Evolutionary conservation across 176 grass and related monocot species (phyloP).

Genomic region (Phyllostachys edulis): DNA sequence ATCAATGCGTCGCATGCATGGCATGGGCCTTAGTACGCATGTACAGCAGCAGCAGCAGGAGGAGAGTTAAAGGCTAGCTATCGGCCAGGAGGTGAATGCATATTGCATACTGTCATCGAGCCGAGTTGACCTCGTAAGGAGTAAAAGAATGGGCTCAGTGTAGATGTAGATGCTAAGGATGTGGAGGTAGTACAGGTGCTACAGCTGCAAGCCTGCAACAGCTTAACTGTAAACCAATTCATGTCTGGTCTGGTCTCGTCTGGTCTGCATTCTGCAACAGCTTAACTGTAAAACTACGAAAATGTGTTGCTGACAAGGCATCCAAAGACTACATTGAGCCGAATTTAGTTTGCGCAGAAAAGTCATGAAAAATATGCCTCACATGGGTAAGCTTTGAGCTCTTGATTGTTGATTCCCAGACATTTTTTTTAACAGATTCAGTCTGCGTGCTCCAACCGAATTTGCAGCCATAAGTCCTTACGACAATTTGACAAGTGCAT

Average conservation of each 20-base stretch:
- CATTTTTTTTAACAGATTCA: neutral
- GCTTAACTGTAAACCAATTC: conserved; percentile 34
- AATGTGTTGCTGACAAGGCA: neutral
- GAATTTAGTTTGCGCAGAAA: neutral
- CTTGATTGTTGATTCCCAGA: neutral
- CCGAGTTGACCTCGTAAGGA: conserved; percentile 37
- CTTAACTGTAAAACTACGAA: conserved; percentile 26
- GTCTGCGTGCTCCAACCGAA: neutral
- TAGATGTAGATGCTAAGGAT: neutral
- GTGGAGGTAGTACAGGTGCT: conserved; percentile 2
- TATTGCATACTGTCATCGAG: conserved; percentile 14
- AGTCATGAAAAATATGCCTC: neutral
- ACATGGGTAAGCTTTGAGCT: neutral
- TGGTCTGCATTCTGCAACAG: conserved; percentile 21
- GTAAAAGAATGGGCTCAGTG: neutral
- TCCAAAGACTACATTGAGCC: conserved; percentile 10
- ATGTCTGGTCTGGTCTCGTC: conserved; percentile 20
- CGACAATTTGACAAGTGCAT: neutral
- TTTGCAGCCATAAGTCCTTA: neutral
- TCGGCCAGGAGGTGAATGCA: conserved; percentile 7
- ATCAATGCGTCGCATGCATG: conserved; percentile 2
- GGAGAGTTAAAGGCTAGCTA: neutral
- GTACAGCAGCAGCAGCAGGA: neutral
- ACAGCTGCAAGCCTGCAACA: conserved; percentile 10
- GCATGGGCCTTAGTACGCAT: neutral